A percentile compares a stretch with the other conserved stretches of the same genome.
These are phyloP conservation scores for Calonectria pseudoturangicola DNA, from an alignment of 2,329 filamentous ascomycete genomes.

Conservation along the genomic window DNA sequence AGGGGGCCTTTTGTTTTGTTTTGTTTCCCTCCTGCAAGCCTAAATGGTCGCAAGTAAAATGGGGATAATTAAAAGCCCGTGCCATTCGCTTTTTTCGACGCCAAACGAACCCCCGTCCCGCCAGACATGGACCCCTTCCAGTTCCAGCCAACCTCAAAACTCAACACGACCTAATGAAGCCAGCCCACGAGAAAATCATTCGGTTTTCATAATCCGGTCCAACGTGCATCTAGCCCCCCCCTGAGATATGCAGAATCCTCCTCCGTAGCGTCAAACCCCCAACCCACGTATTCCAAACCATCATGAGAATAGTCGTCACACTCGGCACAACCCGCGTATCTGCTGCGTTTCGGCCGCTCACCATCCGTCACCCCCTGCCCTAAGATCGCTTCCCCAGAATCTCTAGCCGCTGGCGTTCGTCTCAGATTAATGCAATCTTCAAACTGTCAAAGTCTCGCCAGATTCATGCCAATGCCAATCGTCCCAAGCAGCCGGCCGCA, in stretches of 20 bases:
- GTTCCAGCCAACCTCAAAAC: constrained; percentile 11
- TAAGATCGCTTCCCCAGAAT: not conserved
- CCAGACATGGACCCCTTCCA: constrained; percentile 23
- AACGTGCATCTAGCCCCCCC: not conserved
- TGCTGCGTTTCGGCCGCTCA: constrained; percentile 11
- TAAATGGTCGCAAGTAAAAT: constrained; percentile 21
- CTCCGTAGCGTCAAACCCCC: constrained; percentile 2
- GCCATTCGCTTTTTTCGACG: constrained; percentile 20
- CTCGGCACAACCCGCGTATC: constrained; percentile 15
- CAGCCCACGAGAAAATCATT: constrained; percentile 23
- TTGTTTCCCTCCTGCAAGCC: constrained; percentile 18
- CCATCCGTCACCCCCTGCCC: constrained; percentile 6
- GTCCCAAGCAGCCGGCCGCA: not conserved
- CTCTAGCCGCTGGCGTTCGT: constrained; percentile 13
- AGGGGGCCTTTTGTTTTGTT: constrained; percentile 13
- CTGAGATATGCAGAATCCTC: constrained; percentile 4
- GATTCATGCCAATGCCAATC: not conserved
- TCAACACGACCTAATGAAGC: constrained; percentile 24
- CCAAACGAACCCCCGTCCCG: not conserved
- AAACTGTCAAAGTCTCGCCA: constrained; percentile 1
- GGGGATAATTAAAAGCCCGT: constrained; percentile 26
- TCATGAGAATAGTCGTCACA: not conserved
- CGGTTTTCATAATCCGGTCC: constrained; percentile 23
- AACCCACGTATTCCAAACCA: not conserved
- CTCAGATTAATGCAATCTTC: constrained; percentile 17